phyloP scores from a whole-genome alignment of 495 filamentous ascomycete genomes.

The Sabuloglossum arenarium region DNA sequence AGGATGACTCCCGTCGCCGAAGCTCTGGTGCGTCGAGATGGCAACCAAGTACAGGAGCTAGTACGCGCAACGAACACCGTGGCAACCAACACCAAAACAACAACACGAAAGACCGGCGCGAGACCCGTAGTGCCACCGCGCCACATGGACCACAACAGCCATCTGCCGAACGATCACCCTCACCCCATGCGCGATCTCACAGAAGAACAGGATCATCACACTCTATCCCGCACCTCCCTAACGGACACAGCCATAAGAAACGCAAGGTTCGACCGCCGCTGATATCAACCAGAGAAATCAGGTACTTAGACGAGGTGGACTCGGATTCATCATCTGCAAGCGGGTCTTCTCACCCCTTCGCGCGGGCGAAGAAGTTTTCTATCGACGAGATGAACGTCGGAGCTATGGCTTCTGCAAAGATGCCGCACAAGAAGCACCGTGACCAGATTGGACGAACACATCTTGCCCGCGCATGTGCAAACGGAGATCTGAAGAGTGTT shows the following conservation, averaged over 20 bases:
- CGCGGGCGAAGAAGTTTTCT: constrained; percentile 41
- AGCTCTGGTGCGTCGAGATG: not conserved
- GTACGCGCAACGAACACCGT: not conserved
- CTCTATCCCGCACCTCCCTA: constrained; percentile 22
- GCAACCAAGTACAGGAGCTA: not conserved
- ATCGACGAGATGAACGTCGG: not conserved
- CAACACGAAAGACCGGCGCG: constrained; percentile 13
- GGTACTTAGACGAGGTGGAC: constrained; percentile 40
- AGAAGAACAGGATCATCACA: constrained; percentile 47
- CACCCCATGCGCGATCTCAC: constrained; percentile 34
- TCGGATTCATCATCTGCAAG: constrained; percentile 57
- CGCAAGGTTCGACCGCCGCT: constrained; percentile 34
- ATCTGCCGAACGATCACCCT: constrained; percentile 35
- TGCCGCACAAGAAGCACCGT: constrained; percentile 57
- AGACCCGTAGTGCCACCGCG: constrained; percentile 9
- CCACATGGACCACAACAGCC: constrained; percentile 18
- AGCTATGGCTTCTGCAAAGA: constrained; percentile 23
- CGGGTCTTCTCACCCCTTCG: constrained; percentile 47
- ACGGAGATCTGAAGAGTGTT: constrained; percentile 49
- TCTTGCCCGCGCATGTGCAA: constrained; percentile 64
- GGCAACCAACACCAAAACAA: constrained; percentile 3
- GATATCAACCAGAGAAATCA: constrained; percentile 22
- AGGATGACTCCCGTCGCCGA: constrained; percentile 5
- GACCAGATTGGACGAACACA: constrained; percentile 72
- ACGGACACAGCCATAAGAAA: constrained; percentile 33